These are phyloP conservation scores for Penicillium sp. DNA, from an alignment of 2,329 filamentous ascomycete species.

Conservation along the genomic window DNA sequence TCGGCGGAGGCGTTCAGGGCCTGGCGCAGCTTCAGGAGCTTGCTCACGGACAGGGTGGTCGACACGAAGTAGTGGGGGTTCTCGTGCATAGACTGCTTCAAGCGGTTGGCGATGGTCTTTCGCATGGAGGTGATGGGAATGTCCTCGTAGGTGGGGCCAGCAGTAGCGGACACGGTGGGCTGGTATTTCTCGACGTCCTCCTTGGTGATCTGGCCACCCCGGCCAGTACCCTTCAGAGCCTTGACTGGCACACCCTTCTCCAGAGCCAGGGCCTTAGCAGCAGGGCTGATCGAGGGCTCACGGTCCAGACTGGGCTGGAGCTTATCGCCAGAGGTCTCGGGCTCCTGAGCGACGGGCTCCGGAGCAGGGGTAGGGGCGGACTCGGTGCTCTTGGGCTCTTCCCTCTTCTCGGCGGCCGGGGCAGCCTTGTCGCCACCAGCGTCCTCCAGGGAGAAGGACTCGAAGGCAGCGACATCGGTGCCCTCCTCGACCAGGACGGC, in stretches of 20 bases:
- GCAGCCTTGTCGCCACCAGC: slow-evolving; percentile 79
- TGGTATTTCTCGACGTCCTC: slow-evolving; percentile 87
- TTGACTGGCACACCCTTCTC: slow-evolving; percentile 78
- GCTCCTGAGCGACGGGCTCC: slow-evolving; percentile 59
- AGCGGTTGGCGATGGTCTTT: slow-evolving; percentile 92
- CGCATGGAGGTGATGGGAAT: slow-evolving; percentile 86
- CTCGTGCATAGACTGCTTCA: slow-evolving; percentile 82
- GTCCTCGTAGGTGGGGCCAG: slow-evolving; percentile 74
- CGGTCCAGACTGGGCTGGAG: slow-evolving; percentile 83
- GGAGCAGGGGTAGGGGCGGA: slow-evolving; percentile 62
- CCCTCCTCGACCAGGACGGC: slow-evolving; percentile 92
- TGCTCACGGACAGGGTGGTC: slow-evolving; percentile 82
- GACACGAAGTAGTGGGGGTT: slow-evolving; percentile 99
- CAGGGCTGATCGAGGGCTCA: slow-evolving; percentile 67
- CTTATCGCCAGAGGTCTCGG: slow-evolving; percentile 69
- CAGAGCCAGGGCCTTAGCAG: slow-evolving; percentile 76
- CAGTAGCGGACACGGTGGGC: slow-evolving; percentile 52
- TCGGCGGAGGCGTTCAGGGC: slow-evolving; percentile 85
- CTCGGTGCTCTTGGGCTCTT: slow-evolving; percentile 50
- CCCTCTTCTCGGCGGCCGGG: slow-evolving; percentile 60
- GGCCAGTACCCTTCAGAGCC: slow-evolving; percentile 80
- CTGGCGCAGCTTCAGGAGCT: slow-evolving; percentile 93
- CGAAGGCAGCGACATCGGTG: slow-evolving; percentile 81
- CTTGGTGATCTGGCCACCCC: slow-evolving; percentile 82
- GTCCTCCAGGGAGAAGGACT: slow-evolving; percentile 81